phyloP scores from a whole-genome alignment of 331 rosid species.

The Pyracantha coccinea region DNA sequence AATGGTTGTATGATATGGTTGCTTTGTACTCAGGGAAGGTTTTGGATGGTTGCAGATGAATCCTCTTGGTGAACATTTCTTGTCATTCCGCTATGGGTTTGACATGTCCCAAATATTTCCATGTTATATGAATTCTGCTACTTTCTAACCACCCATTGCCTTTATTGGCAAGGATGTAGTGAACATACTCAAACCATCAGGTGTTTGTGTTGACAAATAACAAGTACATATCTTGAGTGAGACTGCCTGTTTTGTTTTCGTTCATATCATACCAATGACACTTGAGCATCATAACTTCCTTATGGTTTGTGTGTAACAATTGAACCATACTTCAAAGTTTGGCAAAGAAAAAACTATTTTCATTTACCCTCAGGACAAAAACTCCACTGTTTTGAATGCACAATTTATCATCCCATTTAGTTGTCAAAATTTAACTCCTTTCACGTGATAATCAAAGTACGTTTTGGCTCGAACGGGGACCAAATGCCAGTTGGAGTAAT shows the following conservation, averaged over 20 bases:
- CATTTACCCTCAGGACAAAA: neutral
- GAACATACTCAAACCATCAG: neutral
- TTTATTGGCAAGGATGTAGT: neutral
- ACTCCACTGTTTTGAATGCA: too few relatives aligned
- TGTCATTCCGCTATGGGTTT: neutral
- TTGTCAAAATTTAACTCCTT: too few relatives aligned
- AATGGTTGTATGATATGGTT: too few relatives aligned
- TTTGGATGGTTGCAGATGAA: too few relatives aligned
- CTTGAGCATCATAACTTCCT: neutral
- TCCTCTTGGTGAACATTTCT: too few relatives aligned
- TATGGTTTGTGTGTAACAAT: neutral
- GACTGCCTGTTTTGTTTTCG: neutral
- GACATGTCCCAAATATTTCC: neutral
- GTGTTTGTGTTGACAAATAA: neutral
- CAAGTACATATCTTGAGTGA: neutral
- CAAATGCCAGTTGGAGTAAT: too few relatives aligned
- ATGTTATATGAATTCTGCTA: neutral
- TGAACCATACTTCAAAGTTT: neutral
- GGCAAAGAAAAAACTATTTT: neutral
- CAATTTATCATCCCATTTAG: too few relatives aligned
- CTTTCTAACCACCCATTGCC: neutral
- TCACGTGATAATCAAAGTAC: neutral
- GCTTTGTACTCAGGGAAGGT: too few relatives aligned
- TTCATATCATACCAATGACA: neutral
- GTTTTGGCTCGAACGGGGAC: neutral